Base-by-base conservation (phyloP, 2,329 filamentous ascomycete species). In the Cryphonectria parasitica region DNA sequence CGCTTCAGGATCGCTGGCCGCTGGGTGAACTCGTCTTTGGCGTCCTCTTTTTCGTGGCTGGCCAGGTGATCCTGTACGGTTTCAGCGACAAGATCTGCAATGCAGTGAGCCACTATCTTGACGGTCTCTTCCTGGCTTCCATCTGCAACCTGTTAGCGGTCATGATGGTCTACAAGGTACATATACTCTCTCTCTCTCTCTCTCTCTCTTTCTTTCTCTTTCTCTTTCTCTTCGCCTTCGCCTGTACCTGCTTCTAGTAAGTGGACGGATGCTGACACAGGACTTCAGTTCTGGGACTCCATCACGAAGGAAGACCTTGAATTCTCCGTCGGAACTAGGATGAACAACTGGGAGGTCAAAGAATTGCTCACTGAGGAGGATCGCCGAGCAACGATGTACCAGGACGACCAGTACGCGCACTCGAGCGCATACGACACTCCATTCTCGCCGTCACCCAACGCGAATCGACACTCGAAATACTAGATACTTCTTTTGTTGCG, bases 101-200 rank as follows among this genome's bases (percentile, higher is more conserved):
- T 66, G 88, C 89, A 63, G 90, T 95, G 54, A 90, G 93, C 81
- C 96, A 99, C 81, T 99, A 98, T 79, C 83, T 99, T 64, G 96
- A 99, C 78, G 95, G 95, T 0, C 83, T 98, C 64, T 97, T 98
- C 83, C 95, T 99, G 78, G 93, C 94, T 5, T 98, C 95, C 0
- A 90, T 95, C 69, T 96, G 94, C 84, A 99, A 99, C 79, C 83
- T 99, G 61, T 85, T 99, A 60, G 94, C 91, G 17, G 95, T 99
- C 72, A 99, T 99, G 96, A 99, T 98, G 96, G 91, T 99, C 52
- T 99, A 99, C 88, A 99, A 99, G 91, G 94, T 87, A 82, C 67
- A 82, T 76, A 28, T 52, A 69, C 22, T 39, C n/a, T 65, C 56
- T 45, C 10, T 3, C 15, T 63, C 4, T 63, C n/a, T 25, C 22